A percentile compares a stretch with the other conserved stretches of the same genome.
Conservation (phyloP, 106 monocot genomes). For the Allium cepa region DNA sequence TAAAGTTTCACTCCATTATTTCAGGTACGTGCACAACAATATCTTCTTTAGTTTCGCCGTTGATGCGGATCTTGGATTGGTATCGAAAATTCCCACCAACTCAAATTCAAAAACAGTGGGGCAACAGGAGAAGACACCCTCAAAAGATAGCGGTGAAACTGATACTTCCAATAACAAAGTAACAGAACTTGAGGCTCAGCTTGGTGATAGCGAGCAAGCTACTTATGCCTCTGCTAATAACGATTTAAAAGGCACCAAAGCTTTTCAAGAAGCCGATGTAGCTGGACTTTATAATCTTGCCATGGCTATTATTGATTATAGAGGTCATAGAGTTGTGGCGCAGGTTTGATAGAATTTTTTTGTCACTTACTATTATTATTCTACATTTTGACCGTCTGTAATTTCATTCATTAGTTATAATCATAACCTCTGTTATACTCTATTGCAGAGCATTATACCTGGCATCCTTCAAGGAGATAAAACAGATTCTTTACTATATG, state of each 20-base stretch:
- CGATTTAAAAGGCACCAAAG: constrained; percentile 95
- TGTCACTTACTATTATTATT: too few species aligned
- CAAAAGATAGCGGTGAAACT: neutral
- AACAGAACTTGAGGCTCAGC: constrained; percentile 7
- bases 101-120: constrained; percentile 12
- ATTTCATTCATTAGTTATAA: neutral
- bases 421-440: neutral
- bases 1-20: constrained; percentile 3
- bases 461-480: constrained; percentile 99
- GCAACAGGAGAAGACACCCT: constrained; percentile 7
- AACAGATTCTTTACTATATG: constrained; percentile 92
- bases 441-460: constrained; percentile 91
- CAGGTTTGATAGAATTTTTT: constrained; percentile 42
- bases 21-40: constrained; percentile 99
- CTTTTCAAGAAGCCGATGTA: constrained; percentile 96
- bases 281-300: constrained; percentile 95
- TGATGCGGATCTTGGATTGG: constrained; percentile 72
- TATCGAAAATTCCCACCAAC: constrained; percentile 39
- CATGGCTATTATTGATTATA: constrained; percentile 96
- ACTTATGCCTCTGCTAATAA: constrained; percentile 99
- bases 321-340: constrained; percentile 91
- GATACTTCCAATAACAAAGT: constrained; percentile 7
- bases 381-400: neutral
- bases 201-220: constrained; percentile 81
- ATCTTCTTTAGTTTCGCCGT: constrained; percentile 99